Evolutionary conservation across 1,284 basidiomycete genomes (phyloP), one percentile per base, ranked within the genome.

Genomic region (Tilletiaria anomala): DNA sequence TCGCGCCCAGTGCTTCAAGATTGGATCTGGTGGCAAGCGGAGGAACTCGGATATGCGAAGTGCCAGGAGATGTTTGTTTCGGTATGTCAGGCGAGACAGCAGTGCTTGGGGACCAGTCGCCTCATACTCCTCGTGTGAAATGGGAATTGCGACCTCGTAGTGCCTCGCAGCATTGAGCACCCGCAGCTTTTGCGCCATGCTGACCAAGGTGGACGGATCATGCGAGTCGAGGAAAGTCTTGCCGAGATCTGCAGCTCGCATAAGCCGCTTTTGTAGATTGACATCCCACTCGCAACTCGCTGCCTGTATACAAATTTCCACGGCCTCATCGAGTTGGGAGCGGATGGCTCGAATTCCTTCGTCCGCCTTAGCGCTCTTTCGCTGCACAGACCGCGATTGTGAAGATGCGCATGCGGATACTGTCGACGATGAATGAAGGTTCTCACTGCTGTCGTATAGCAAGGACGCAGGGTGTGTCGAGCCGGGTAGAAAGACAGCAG

Each of bases 1-100:
- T 46, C 79, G 80, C 0, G 93, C 89, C 93, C 93, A 97, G 64
- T 96, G 91, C 56, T 82, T 84, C 34, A 97, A 72, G 0, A 97
- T 87, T 0, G 78, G 74, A 49, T 89, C 83, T 0, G 86, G 82
- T 20, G 83, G 81, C 17, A 94, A 72, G 5, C 76, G 75, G 12
- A 97, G 75, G 68, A 79, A 85, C 6, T 78, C 75, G 1, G 88
- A 88, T 48, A 97, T 80, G n/a, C 86, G 79, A 5, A 96, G 76
- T 2, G 88, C 86, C 22, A 94, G 77, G 1, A 94, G 76, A 64
- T 97, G 89, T 47, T 88, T 75, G 51, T 87, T 86, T 11, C 88
- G 80, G 0, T 83, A 76, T 3, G 87, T 83, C 10, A 97, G 73
- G 2, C 88, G 79, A 10, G 78, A 72, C 40, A 96, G 77, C 29